These are phyloP conservation scores for Xerocomus nothofagi DNA, from an alignment of 1,284 basidiomycete species.

Conservation along the genomic window DNA sequence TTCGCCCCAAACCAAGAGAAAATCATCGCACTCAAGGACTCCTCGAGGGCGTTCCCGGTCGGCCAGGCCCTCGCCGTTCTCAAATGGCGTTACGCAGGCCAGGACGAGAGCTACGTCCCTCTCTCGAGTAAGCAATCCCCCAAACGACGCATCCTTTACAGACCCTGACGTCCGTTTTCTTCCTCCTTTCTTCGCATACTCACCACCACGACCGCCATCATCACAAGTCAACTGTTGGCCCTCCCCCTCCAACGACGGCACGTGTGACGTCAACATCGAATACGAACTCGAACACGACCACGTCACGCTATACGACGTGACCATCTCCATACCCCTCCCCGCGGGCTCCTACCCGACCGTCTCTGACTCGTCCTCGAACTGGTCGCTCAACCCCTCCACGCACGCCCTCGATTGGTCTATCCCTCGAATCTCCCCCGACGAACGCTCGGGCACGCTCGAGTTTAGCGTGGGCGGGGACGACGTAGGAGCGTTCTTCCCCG, in stretches of 20 bases:
- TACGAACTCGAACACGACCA: constrained; percentile 92
- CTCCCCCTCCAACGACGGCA: constrained; percentile 85
- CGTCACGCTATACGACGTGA: constrained; percentile 79
- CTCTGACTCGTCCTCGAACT: constrained; percentile 68
- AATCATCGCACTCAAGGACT: constrained; percentile 83
- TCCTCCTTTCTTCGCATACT: neutral
- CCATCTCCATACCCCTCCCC: constrained; percentile 90
- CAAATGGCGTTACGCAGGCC: constrained; percentile 90
- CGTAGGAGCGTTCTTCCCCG: constrained; percentile 88
- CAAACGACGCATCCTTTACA: too few species aligned
- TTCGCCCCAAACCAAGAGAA: constrained; percentile 68
- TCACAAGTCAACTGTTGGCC: constrained; percentile 94
- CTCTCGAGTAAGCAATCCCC: constrained; percentile 70
- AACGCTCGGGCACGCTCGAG: constrained; percentile 79
- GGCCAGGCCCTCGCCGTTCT: constrained; percentile 85
- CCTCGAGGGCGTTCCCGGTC: constrained; percentile 83
- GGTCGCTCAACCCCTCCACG: constrained; percentile 76
- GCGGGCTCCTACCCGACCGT: constrained; percentile 86
- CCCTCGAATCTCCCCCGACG: constrained; percentile 56
- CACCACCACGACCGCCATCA: too few species aligned
- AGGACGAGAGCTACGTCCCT: constrained; percentile 90
- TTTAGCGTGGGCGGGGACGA: constrained; percentile 88
- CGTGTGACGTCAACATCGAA: constrained; percentile 93
- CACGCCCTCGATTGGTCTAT: constrained; percentile 87
- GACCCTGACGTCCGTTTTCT: neutral